phyloP scores from a whole-genome alignment of 1,139 yeast species.

The Yamadazyma spencermartinsiae region DNA sequence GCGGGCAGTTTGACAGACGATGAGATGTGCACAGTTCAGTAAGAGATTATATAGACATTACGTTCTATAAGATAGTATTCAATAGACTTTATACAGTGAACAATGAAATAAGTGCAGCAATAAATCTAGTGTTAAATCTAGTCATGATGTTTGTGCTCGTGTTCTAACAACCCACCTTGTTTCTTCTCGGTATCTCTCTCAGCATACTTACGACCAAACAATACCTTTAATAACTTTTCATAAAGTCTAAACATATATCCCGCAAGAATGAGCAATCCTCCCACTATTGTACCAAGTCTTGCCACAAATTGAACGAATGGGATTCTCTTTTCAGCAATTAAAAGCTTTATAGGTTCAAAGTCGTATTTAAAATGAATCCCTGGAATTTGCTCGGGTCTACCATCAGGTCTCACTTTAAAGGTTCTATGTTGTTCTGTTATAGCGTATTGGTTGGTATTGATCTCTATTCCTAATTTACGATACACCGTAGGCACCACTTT shows the following conservation, averaged over 20 bases:
- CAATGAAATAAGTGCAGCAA: too few species aligned
- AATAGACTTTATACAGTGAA: too few species aligned
- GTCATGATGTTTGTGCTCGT: background rate
- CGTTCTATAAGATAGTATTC: too few species aligned
- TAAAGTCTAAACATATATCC: conserved; percentile 45
- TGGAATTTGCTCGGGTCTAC: conserved; percentile 48
- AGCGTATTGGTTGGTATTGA: conserved; percentile 87
- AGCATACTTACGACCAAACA: conserved; percentile 53
- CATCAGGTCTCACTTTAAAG: conserved; percentile 20
- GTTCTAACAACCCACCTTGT: conserved; percentile 36
- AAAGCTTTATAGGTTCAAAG: conserved; percentile 81
- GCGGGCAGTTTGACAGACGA: too few species aligned
- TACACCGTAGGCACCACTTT: conserved; percentile 85
- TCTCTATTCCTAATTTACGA: conserved; percentile 64
- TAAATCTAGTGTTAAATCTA: conserved; percentile 1
- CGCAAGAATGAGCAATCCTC: conserved; percentile 64
- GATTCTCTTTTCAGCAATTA: conserved; percentile 68
- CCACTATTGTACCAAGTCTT: conserved; percentile 75
- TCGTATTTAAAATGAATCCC: conserved; percentile 85
- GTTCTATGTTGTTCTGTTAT: conserved; percentile 55
- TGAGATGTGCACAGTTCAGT: too few species aligned
- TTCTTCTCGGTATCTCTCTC: conserved; percentile 57
- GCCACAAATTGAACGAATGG: conserved; percentile 78
- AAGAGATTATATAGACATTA: too few species aligned
- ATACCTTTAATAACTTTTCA: conserved; percentile 44